These are phyloP conservation scores for Fusarium napiforme DNA, from an alignment of 2,329 filamentous ascomycete genomes.

Conservation along the genomic window DNA sequence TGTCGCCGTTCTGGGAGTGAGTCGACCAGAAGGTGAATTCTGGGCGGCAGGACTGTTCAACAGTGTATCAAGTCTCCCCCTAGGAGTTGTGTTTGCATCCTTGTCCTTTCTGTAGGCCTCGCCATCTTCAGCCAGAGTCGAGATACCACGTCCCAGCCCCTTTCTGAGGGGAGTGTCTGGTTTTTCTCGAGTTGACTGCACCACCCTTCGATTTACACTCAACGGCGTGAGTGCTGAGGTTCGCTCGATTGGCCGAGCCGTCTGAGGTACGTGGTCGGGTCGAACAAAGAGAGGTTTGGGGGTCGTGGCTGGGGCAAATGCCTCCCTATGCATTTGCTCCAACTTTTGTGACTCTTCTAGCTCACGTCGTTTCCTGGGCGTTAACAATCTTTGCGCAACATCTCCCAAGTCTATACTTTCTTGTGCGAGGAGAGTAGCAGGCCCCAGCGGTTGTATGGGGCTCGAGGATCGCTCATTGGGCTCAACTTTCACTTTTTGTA, in stretches of 20 bases:
- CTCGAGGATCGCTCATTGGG: constrained; percentile 44
- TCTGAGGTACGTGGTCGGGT: constrained; percentile 31
- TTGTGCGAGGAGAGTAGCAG: constrained; percentile 51
- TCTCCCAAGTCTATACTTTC: constrained; percentile 69
- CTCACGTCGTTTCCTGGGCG: constrained; percentile 51
- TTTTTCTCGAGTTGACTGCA: constrained; percentile 40
- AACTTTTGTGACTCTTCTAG: constrained; percentile 30
- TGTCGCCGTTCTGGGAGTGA: constrained; percentile 39
- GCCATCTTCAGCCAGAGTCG: constrained; percentile 62
- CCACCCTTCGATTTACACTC: constrained; percentile 48
- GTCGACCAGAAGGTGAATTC: constrained; percentile 42
- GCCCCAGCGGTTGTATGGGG: constrained; percentile 39
- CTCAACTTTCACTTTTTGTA: constrained; percentile 58
- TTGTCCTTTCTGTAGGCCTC: constrained; percentile 43
- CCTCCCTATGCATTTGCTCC: constrained; percentile 12
- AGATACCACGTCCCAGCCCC: constrained; percentile 52
- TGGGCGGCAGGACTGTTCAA: constrained; percentile 47
- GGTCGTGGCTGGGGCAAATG: constrained; percentile 13
- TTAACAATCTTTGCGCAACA: constrained; percentile 48
- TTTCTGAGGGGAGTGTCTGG: constrained; percentile 33
- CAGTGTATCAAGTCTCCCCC: constrained; percentile 49
- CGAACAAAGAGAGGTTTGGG: constrained; percentile 38
- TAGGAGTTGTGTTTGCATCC: constrained; percentile 24
- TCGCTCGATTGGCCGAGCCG: constrained; percentile 28
- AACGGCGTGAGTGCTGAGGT: constrained; percentile 52